phyloP scores from a whole-genome alignment of 2,329 filamentous ascomycete species.

The Colletotrichum siamense region DNA sequence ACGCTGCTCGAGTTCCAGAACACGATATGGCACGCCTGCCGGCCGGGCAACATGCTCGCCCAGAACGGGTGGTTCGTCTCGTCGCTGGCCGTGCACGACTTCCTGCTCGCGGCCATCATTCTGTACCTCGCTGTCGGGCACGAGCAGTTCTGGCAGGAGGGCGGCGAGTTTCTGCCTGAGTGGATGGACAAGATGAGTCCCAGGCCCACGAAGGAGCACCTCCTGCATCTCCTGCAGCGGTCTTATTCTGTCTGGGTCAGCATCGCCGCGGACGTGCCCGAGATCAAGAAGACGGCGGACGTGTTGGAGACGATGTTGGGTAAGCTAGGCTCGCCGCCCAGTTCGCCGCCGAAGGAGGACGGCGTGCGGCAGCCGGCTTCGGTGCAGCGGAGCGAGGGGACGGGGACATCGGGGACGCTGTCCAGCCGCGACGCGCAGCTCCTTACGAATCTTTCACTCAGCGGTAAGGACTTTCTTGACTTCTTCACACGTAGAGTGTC shows the following conservation, averaged over 20 bases:
- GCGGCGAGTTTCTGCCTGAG: slow-evolving; percentile 28
- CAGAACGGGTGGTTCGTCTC: slow-evolving; percentile 62
- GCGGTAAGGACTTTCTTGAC: not conserved
- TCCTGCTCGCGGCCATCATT: slow-evolving; percentile 65
- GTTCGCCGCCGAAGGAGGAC: slow-evolving; percentile 9
- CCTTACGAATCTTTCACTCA: slow-evolving; percentile 23
- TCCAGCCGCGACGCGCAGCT: slow-evolving; percentile 25
- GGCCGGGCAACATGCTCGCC: slow-evolving; percentile 59
- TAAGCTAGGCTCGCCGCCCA: slow-evolving; percentile 41
- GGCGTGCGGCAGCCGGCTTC: slow-evolving; percentile 22
- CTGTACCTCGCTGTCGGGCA: slow-evolving; percentile 58
- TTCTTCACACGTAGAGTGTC: not conserved
- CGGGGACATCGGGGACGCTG: slow-evolving; percentile 2
- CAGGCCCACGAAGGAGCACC: slow-evolving; percentile 40
- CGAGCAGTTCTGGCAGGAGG: slow-evolving; percentile 42
- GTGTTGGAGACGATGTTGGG: slow-evolving; percentile 51
- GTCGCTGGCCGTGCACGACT: slow-evolving; percentile 64
- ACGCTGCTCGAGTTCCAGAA: slow-evolving; percentile 53
- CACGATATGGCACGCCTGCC: slow-evolving; percentile 51
- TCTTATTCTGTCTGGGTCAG: slow-evolving; percentile 51
- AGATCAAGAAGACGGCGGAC: slow-evolving; percentile 51
- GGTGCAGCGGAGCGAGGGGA: not conserved
- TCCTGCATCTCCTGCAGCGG: slow-evolving; percentile 44
- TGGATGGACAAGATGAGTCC: slow-evolving; percentile 38
- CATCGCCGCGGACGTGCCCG: slow-evolving; percentile 39